Evolutionary conservation across 331 rosid genomes (phyloP).

Genomic region (Malus hybrid): DNA sequence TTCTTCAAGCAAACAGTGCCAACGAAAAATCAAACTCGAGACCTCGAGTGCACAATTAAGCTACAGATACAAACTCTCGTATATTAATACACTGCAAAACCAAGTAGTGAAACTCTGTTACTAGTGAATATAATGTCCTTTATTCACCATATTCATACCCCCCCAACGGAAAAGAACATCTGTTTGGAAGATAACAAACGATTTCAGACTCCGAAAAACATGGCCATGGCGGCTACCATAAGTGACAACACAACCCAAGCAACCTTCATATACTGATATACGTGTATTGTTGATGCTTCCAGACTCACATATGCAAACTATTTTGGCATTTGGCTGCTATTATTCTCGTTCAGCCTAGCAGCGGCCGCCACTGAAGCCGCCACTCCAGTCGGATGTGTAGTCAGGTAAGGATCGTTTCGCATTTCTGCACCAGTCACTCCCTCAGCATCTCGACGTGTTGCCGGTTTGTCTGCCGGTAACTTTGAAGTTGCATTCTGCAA

Average conservation of each 20-base stretch:
- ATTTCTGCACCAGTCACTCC: conserved; percentile 56
- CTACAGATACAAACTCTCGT: not conserved
- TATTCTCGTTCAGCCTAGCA: conserved; percentile 44
- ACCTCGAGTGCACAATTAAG: not conserved
- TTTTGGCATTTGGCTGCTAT: not conserved
- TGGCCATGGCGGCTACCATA: not conserved
- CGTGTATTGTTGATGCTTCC: not conserved
- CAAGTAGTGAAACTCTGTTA: not conserved
- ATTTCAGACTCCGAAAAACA: not conserved
- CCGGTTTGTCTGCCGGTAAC: conserved; percentile 45
- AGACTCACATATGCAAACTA: not conserved
- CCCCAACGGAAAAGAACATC: not conserved
- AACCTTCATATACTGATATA: not conserved
- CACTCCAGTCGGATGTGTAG: conserved; percentile 50
- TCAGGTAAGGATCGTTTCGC: conserved; percentile 48
- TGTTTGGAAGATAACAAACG: not conserved
- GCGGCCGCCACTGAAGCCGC: conserved; percentile 56
- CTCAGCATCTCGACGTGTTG: conserved; percentile 57
- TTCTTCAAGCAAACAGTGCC: not conserved
- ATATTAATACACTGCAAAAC: not conserved
- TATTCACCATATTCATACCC: not conserved
- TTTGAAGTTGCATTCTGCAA: conserved; percentile 42
- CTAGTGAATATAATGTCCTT: not conserved
- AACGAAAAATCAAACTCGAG: not conserved
- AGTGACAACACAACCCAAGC: not conserved